These are phyloP conservation scores for Tolypocladium inflatum DNA, from an alignment of 2,329 filamentous ascomycete species.

Conservation along the genomic window DNA sequence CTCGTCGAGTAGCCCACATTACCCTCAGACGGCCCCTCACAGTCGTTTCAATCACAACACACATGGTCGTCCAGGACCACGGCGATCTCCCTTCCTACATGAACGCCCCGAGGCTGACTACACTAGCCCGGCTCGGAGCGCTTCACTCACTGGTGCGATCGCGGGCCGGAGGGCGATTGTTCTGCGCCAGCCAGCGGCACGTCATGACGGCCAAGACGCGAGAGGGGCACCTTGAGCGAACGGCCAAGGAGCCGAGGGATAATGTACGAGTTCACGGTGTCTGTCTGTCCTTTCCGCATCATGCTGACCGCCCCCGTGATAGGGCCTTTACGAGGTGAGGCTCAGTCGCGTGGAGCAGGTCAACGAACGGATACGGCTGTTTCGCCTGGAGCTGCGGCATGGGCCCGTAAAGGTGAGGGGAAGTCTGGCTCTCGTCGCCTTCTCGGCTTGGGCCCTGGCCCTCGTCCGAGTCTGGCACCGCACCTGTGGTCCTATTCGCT, in stretches of 20 bases:
- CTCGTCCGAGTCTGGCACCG: neutral
- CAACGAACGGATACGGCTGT: slow-evolving; percentile 58
- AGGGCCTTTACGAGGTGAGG: slow-evolving; percentile 51
- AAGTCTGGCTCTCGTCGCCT: too few species aligned
- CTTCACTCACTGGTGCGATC: neutral
- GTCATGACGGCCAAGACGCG: neutral
- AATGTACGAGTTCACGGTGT: slow-evolving; percentile 19
- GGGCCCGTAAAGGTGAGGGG: slow-evolving; percentile 35
- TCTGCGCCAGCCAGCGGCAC: neutral
- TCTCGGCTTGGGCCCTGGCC: neutral
- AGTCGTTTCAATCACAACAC: neutral
- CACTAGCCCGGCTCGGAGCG: neutral
- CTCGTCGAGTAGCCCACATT: neutral
- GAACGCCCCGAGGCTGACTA: neutral
- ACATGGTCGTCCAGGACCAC: neutral
- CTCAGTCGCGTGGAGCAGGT: slow-evolving; percentile 52
- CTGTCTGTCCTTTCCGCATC: neutral
- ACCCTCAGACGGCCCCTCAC: neutral
- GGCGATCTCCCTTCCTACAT: neutral
- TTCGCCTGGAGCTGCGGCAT: slow-evolving; percentile 50
- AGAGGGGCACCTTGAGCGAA: slow-evolving; percentile 55
- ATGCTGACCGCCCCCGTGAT: neutral
- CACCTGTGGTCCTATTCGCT: too few species aligned
- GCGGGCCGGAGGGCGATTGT: neutral
- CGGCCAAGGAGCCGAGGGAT: slow-evolving; percentile 63